Conservation (phyloP, 176 grass and related monocot species). For the Pontederia crassipes region DNA sequence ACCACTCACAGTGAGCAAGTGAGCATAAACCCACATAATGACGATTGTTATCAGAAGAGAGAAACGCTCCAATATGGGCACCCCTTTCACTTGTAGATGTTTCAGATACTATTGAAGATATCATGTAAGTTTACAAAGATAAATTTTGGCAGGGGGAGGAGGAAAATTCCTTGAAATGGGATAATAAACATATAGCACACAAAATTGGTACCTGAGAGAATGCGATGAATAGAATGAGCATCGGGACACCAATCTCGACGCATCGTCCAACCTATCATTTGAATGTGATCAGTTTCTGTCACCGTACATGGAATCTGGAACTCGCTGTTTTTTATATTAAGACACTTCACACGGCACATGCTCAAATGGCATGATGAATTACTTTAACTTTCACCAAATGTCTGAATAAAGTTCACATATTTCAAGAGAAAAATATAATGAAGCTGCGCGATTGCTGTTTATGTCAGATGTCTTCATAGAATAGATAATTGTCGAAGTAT, state of each 20-base stretch:
- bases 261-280: constrained; percentile 70
- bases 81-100: constrained; percentile 48
- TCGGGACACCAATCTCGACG: constrained; percentile 78
- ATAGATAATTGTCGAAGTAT: too few species aligned
- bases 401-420: too few species aligned
- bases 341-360: too few species aligned
- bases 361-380: too few species aligned
- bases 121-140: background rate
- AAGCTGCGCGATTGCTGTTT: too few species aligned
- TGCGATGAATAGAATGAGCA: constrained; percentile 69
- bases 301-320: background rate
- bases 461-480: too few species aligned
- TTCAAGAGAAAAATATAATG: too few species aligned
- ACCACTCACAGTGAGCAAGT: constrained; percentile 69
- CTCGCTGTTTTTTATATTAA: background rate
- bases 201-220: constrained; percentile 6
- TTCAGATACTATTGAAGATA: constrained; percentile 56
- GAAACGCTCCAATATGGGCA: constrained; percentile 79
- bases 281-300: background rate
- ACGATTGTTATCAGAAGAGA: constrained; percentile 70
- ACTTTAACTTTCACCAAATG: too few species aligned
- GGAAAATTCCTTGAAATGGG: background rate
- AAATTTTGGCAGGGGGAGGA: background rate
- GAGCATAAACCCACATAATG: constrained; percentile 69
- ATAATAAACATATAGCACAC: background rate